These are phyloP conservation scores for Sporothrix schenckii DNA, from an alignment of 2,329 filamentous ascomycete species.

Conservation along the genomic window DNA sequence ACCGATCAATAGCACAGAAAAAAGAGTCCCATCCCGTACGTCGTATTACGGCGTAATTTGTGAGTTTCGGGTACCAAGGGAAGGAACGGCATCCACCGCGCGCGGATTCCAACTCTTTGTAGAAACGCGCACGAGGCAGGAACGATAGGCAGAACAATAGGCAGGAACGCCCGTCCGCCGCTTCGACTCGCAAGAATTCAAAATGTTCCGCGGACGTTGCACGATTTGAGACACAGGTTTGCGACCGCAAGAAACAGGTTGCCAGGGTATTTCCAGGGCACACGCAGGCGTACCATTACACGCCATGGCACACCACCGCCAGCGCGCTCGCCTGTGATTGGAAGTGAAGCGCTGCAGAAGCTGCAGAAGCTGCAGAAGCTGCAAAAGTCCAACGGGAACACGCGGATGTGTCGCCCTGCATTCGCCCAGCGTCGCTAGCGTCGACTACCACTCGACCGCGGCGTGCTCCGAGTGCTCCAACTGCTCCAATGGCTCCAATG, in stretches of 20 bases:
- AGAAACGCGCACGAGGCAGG: conserved; percentile 19
- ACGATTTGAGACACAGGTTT: conserved; percentile 19
- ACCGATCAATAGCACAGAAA: conserved; percentile 14
- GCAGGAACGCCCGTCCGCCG: too few relatives aligned
- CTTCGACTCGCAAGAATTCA: background rate
- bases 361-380: conserved; percentile 19
- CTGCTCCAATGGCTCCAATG: too few relatives aligned
- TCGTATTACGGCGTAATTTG: conserved; percentile 17
- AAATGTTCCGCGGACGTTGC: conserved; percentile 10
- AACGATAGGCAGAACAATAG: too few relatives aligned
- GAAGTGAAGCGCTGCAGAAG: conserved; percentile 31
- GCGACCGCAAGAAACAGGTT: background rate
- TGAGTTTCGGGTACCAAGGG: background rate
- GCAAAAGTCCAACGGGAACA: conserved; percentile 21
- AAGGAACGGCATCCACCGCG: conserved; percentile 6
- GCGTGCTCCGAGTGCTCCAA: too few relatives aligned
- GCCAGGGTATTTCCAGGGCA: too few relatives aligned
- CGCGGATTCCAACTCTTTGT: conserved; percentile 24
- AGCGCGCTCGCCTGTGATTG: conserved; percentile 31
- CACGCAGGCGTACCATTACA: background rate
- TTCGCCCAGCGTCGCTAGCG: conserved; percentile 24
- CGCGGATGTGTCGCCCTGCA: conserved; percentile 30
- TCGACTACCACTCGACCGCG: background rate
- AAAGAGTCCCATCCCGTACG: background rate
- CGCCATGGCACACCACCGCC: background rate